These are phyloP conservation scores for Tricholoma sp. DNA, from an alignment of 768 basidiomycete species.

Conservation along the genomic window DNA sequence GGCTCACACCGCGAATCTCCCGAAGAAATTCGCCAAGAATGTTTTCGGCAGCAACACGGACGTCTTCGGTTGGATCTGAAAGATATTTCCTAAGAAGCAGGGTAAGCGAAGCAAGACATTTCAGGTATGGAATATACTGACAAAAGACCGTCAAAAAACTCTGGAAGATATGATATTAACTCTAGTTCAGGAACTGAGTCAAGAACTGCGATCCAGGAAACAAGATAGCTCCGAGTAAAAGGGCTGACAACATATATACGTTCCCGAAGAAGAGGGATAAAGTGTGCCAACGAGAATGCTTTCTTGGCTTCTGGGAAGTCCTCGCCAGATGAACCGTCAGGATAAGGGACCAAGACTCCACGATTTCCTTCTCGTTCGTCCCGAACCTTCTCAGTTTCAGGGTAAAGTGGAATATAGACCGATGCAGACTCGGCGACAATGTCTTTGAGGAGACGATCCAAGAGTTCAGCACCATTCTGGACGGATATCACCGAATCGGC, in stretches of 20 bases:
- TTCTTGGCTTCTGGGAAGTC: slow-evolving; percentile 45
- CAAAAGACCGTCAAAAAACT: slow-evolving; percentile 92
- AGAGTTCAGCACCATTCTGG: slow-evolving; percentile 95
- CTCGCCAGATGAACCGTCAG: slow-evolving; percentile 43
- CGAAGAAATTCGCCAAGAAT: slow-evolving; percentile 84
- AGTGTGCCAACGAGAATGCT: slow-evolving; percentile 91
- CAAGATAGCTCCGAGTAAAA: slow-evolving; percentile 93
- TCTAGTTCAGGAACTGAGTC: slow-evolving; percentile 97
- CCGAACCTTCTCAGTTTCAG: slow-evolving; percentile 69
- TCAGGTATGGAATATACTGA: slow-evolving; percentile 35
- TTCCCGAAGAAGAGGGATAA: slow-evolving; percentile 90
- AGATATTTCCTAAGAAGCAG: slow-evolving; percentile 72
- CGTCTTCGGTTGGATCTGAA: slow-evolving; percentile 91
- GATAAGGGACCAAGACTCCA: slow-evolving; percentile 62
- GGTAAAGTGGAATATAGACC: slow-evolving; percentile 85
- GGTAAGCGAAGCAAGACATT: slow-evolving; percentile 4
- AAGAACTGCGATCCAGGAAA: slow-evolving; percentile 93
- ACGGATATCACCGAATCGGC: slow-evolving; percentile 95
- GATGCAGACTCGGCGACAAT: slow-evolving; percentile 97
- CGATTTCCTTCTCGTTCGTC: slow-evolving; percentile 49
- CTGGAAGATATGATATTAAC: slow-evolving; percentile 89
- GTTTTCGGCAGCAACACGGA: slow-evolving; percentile 85
- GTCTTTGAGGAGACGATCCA: slow-evolving; percentile 96
- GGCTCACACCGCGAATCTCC: slow-evolving; percentile 83
- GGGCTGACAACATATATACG: slow-evolving; percentile 94